Base-by-base conservation (phyloP, 441 rosid species). In the Populus hybrid region DNA sequence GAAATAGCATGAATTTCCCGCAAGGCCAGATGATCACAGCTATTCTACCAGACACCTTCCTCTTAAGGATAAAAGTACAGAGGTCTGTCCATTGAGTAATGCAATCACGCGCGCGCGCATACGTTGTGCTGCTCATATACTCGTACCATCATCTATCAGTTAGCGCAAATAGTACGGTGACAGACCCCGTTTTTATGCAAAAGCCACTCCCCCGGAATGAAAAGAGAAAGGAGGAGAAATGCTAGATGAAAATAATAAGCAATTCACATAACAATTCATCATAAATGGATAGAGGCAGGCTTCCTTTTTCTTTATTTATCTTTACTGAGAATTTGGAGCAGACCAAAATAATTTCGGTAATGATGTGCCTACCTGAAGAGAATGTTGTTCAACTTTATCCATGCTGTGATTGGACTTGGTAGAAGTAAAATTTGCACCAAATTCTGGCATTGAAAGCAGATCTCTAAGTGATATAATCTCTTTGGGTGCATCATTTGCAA, bases 391-490 rank as follows among this genome's bases (percentile, higher is more conserved):
- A 65, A 8, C 73, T 63, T 70, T 77, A 75, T 66, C 70, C 28
- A 50, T 70, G 69, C 23, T 76, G 16, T 68, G 24, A 67, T 35
- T 63, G 1, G 68, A 72, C 75, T 32, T 70, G 71, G 76, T 28
- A 42, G 67, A 54, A 30, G 82, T 28, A 54, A 72, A 76, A 34
- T 79, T 80, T 70, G 69, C 64, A 61, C 78, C 74, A 76, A 59
- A 76, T 63, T 84, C 74, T 38, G 81, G 77, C 69, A 82, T 74
- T 72, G 87, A 80, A 40, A 87, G 83, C 77, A 89, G 74, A 72
- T 88, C 87, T 75, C 86, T 85, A 73, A 86, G 84, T 34, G 87
- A 85, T 66, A 84, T 63, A 77, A 35, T 57, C 63, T 79, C 84
- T 66, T 78, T 76, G 5, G 77, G 75, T 10, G 32, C 36, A 68